Evolutionary conservation across 2,329 filamentous ascomycete species (phyloP).

Genomic region (Trichoderma citrinoviride): DNA sequence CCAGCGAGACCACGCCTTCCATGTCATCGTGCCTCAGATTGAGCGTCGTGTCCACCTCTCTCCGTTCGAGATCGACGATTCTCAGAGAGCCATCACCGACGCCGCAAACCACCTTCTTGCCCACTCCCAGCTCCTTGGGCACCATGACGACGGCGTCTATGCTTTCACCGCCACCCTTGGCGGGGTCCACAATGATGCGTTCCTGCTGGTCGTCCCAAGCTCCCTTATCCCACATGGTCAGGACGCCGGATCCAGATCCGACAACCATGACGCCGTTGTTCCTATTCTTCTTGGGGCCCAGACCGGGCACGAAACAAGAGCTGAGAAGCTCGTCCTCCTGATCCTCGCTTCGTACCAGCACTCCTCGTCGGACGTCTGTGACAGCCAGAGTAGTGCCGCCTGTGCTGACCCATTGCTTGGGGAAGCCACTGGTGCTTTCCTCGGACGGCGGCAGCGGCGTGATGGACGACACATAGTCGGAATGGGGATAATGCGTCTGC

Average conservation of each 20-base stretch:
- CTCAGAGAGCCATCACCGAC: slow-evolving; percentile 76
- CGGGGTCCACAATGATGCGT: slow-evolving; percentile 71
- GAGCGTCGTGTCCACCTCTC: slow-evolving; percentile 66
- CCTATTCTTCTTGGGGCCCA: slow-evolving; percentile 63
- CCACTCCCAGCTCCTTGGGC: slow-evolving; percentile 65
- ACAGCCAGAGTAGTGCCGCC: slow-evolving; percentile 88
- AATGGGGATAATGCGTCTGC: slow-evolving; percentile 81
- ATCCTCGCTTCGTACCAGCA: slow-evolving; percentile 85
- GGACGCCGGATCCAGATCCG: slow-evolving; percentile 71
- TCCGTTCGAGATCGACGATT: slow-evolving; percentile 71
- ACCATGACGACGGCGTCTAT: slow-evolving; percentile 74
- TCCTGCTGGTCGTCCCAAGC: slow-evolving; percentile 96
- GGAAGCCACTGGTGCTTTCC: slow-evolving; percentile 80
- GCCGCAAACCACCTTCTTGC: slow-evolving; percentile 75
- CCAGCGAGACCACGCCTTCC: slow-evolving; percentile 78
- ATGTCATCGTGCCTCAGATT: slow-evolving; percentile 74
- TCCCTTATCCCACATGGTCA: slow-evolving; percentile 92
- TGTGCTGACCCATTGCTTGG: slow-evolving; percentile 93
- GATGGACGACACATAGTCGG: slow-evolving; percentile 88
- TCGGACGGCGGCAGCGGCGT: slow-evolving; percentile 76
- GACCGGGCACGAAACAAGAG: slow-evolving; percentile 71
- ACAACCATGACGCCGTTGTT: slow-evolving; percentile 75
- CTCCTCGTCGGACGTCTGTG: slow-evolving; percentile 81
- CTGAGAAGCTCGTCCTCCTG: slow-evolving; percentile 93
- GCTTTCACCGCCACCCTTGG: slow-evolving; percentile 66